phyloP scores from a whole-genome alignment of 2,329 filamentous ascomycete genomes.

The Aspergillus vadensis region DNA sequence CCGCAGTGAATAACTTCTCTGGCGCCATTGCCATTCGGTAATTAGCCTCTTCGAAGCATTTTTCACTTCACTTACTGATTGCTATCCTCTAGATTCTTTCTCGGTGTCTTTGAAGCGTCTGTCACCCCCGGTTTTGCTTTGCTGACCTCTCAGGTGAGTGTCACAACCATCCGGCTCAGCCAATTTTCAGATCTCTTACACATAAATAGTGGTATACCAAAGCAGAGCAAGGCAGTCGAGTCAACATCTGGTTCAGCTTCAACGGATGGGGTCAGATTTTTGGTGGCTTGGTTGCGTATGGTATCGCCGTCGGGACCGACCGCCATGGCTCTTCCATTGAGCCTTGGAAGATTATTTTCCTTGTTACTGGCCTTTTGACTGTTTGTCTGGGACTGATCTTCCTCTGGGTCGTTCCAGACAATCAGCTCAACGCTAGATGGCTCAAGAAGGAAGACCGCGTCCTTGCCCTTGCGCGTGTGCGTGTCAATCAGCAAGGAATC shows the following conservation, averaged over 20 bases:
- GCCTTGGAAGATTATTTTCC: slow-evolving; percentile 67
- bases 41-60: background rate
- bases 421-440: slow-evolving; percentile 62
- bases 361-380: slow-evolving; percentile 57
- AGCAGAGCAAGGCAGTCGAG: slow-evolving; percentile 64
- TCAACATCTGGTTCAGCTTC: slow-evolving; percentile 69
- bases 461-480: slow-evolving; percentile 69
- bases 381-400: slow-evolving; percentile 52
- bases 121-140: slow-evolving; percentile 70
- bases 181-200: background rate
- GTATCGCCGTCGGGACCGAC: slow-evolving; percentile 59
- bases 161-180: background rate
- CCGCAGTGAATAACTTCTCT: slow-evolving; percentile 61
- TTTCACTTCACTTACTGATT: background rate
- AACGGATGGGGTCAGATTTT: slow-evolving; percentile 67
- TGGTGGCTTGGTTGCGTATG: slow-evolving; percentile 64
- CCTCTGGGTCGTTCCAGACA: slow-evolving; percentile 59
- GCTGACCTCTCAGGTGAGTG: slow-evolving; percentile 58
- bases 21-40: slow-evolving; percentile 63
- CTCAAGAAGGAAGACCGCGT: slow-evolving; percentile 67
- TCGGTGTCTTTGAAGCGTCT: slow-evolving; percentile 68
- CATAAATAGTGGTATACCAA: slow-evolving; percentile 68
- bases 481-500: slow-evolving; percentile 74
- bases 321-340: slow-evolving; percentile 60
- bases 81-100: slow-evolving; percentile 52